Percentiles rank a stretch among this genome's conserved stretches.
Conservation (phyloP, 1,284 basidiomycete species). For the Ustilago trichophora region DNA sequence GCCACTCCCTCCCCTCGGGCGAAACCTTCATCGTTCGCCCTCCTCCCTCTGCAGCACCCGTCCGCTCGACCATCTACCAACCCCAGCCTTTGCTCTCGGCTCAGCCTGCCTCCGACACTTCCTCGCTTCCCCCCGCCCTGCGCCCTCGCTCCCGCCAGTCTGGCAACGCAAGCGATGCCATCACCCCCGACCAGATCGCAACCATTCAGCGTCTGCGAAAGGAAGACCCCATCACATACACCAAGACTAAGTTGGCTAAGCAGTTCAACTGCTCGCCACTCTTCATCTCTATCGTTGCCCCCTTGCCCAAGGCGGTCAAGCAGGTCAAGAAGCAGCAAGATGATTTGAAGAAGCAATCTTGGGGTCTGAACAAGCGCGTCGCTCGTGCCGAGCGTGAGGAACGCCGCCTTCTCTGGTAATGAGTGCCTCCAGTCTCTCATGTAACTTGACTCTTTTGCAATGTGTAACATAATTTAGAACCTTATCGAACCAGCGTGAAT, state of each 20-base stretch:
- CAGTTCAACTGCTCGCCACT: slow-evolving; percentile 54
- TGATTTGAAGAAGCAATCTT: slow-evolving; percentile 37
- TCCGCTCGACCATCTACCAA: slow-evolving; percentile 35
- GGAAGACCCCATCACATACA: slow-evolving; percentile 49
- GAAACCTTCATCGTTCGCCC: slow-evolving; percentile 62
- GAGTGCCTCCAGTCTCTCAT: no score
- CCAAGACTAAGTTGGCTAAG: slow-evolving; percentile 49
- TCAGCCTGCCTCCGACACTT: slow-evolving; percentile 7
- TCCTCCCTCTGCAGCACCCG: slow-evolving; percentile 41
- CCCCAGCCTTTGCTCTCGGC: slow-evolving; percentile 44
- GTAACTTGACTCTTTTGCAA: no score
- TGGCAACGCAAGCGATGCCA: not conserved
- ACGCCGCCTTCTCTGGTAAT: slow-evolving; percentile 50
- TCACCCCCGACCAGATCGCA: slow-evolving; percentile 53
- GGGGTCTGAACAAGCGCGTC: slow-evolving; percentile 62
- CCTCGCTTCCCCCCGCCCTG: slow-evolving; percentile 42
- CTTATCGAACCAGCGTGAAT: no score
- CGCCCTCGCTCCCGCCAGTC: slow-evolving; percentile 17
- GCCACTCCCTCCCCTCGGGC: slow-evolving; percentile 51
- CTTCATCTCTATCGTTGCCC: slow-evolving; percentile 61
- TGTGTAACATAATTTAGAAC: no score
- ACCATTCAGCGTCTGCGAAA: slow-evolving; percentile 54
- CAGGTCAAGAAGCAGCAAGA: slow-evolving; percentile 39
- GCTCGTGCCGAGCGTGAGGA: slow-evolving; percentile 46
- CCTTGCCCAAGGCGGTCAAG: slow-evolving; percentile 47